These are phyloP conservation scores for Cercophora scortea DNA, from an alignment of 495 filamentous ascomycete species.

Conservation along the genomic window DNA sequence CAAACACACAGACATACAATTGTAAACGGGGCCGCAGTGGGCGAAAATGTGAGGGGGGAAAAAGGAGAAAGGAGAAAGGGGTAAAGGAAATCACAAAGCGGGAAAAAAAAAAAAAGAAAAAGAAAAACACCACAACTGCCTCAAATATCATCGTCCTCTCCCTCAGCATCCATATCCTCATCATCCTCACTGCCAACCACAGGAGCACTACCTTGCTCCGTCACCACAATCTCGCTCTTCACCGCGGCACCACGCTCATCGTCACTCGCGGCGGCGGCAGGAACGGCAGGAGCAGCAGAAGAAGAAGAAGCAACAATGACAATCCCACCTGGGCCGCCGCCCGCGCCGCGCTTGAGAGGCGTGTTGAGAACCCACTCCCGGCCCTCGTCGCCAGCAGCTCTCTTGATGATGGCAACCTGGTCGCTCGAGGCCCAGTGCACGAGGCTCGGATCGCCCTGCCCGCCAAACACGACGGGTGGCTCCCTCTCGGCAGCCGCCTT, in stretches of 20 bases:
- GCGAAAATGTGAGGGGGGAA: too few relatives aligned
- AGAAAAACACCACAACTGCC: not conserved
- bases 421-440: conserved; percentile 37
- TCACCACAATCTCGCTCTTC: conserved; percentile 8
- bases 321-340: not conserved
- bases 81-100: too few relatives aligned
- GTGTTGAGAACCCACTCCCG: conserved; percentile 11
- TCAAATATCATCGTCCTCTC: conserved; percentile 8
- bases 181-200: conserved; percentile 4
- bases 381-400: not conserved
- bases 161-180: not conserved
- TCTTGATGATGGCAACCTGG: conserved; percentile 31
- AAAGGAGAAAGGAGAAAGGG: too few relatives aligned
- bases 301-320: not conserved
- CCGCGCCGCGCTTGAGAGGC: not conserved
- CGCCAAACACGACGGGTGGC: conserved; percentile 27
- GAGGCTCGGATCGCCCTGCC: conserved; percentile 27
- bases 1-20: too few relatives aligned
- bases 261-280: not conserved
- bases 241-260: not conserved
- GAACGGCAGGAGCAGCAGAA: not conserved
- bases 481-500: conserved; percentile 8
- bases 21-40: too few relatives aligned
- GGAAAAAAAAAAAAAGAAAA: not conserved
- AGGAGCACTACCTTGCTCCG: conserved; percentile 2